Percentiles rank a stretch among this genome's conserved stretches.
Evolutionary conservation across 805 yeast genomes (phyloP).

Genomic region (Hanseniaspora pseudoguilliermondii): DNA sequence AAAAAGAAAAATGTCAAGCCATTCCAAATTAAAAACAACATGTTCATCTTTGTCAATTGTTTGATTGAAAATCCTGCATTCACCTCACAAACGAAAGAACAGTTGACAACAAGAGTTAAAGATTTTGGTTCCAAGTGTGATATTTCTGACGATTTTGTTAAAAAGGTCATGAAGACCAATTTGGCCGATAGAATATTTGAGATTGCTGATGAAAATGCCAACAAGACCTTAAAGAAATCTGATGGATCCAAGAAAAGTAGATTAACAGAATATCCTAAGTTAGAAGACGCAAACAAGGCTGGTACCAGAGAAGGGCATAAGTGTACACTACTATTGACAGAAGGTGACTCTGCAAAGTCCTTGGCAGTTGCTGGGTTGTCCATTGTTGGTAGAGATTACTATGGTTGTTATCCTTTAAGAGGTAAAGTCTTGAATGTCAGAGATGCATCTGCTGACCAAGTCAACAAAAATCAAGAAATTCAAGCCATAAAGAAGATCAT

Average conservation of each 20-base stretch:
- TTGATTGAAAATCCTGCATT: conserved; percentile 92
- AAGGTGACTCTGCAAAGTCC: conserved; percentile 92
- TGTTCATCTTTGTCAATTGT: conserved; percentile 85
- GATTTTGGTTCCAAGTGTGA: conserved; percentile 81
- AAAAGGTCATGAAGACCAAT: conserved; percentile 62
- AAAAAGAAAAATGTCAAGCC: conserved; percentile 66
- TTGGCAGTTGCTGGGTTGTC: conserved; percentile 87
- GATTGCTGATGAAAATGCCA: conserved; percentile 80
- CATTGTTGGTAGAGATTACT: conserved; percentile 87
- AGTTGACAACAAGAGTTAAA: conserved; percentile 72
- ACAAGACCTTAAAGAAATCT: conserved; percentile 69
- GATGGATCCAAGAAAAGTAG: conserved; percentile 80
- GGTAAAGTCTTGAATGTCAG: conserved; percentile 93
- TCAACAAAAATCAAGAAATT: conserved; percentile 83
- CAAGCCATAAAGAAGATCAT: conserved; percentile 90
- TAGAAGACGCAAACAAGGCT: conserved; percentile 92
- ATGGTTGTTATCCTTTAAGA: conserved; percentile 89
- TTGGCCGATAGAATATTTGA: conserved; percentile 55
- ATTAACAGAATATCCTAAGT: conserved; percentile 75
- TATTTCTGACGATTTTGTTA: conserved; percentile 66
- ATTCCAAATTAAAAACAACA: conserved; percentile 75
- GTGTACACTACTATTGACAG: conserved; percentile 87
- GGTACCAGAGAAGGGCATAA: conserved; percentile 86
- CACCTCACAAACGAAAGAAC: conserved; percentile 95
- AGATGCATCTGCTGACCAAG: conserved; percentile 93